Conservation (phyloP, 116 monocot species). For the Phalaenopsis hybrid region DNA sequence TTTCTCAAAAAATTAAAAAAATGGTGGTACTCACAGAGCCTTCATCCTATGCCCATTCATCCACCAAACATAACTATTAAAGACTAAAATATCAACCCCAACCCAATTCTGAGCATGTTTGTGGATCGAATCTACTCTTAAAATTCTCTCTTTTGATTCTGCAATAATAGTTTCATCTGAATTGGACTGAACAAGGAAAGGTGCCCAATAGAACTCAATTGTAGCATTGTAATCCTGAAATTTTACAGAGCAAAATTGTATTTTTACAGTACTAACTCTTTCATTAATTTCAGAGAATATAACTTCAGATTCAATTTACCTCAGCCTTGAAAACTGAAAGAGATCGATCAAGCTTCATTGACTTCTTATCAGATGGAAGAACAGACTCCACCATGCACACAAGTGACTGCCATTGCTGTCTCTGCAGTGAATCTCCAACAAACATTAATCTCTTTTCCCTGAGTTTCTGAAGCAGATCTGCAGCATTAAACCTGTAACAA, state of each 20-base stretch:
- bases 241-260: background rate
- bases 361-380: slow-evolving; percentile 24
- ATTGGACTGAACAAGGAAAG: slow-evolving; percentile 28
- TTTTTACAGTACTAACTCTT: background rate
- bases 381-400: slow-evolving; percentile 24
- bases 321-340: slow-evolving; percentile 30
- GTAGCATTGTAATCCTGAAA: slow-evolving; percentile 24
- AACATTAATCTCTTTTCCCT: slow-evolving; percentile 27
- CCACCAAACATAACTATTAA: slow-evolving; percentile 37
- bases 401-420: slow-evolving; percentile 24
- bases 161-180: slow-evolving; percentile 24
- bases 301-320: slow-evolving; percentile 7
- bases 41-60: slow-evolving; percentile 20
- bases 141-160: slow-evolving; percentile 14
- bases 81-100: slow-evolving; percentile 21
- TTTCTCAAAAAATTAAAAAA: background rate
- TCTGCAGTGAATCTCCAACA: slow-evolving; percentile 22
- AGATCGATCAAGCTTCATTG: slow-evolving; percentile 16
- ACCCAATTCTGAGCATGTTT: slow-evolving; percentile 28
- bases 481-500: slow-evolving; percentile 22
- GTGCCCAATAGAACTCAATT: slow-evolving; percentile 33
- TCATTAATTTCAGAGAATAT: background rate
- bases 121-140: slow-evolving; percentile 22
- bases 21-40: slow-evolving; percentile 9
- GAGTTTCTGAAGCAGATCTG: slow-evolving; percentile 21